phyloP scores from a whole-genome alignment of 2,329 filamentous ascomycete genomes.

The Fusarium globosum region DNA sequence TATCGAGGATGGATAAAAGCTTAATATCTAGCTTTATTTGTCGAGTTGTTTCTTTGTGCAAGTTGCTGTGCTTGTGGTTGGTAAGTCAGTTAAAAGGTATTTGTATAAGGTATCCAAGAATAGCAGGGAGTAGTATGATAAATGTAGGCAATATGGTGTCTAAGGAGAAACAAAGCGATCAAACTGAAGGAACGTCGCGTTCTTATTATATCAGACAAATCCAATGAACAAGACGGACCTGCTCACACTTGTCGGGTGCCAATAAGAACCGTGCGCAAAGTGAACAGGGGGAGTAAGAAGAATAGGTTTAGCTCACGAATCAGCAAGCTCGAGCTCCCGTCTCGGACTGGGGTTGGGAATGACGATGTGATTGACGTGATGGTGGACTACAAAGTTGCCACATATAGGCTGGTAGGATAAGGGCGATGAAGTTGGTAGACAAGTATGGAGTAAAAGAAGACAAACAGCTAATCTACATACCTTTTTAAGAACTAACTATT shows the following conservation, averaged over 20 bases:
- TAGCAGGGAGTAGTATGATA: neutral
- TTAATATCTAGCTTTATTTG: neutral
- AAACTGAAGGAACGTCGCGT: neutral
- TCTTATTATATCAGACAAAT: slow-evolving; percentile 16
- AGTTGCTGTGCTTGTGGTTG: slow-evolving; percentile 5
- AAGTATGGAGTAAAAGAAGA: neutral
- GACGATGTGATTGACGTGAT: slow-evolving; percentile 43
- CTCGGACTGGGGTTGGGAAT: slow-evolving; percentile 37
- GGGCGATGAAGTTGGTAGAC: slow-evolving; percentile 1
- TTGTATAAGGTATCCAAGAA: neutral
- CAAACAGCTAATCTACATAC: neutral
- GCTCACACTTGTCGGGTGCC: slow-evolving; percentile 30
- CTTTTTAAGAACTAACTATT: slow-evolving; percentile 15
- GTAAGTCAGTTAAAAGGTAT: slow-evolving; percentile 14
- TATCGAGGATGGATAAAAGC: neutral
- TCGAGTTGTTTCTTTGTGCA: slow-evolving; percentile 14
- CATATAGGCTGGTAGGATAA: neutral
- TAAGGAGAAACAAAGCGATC: slow-evolving; percentile 1
- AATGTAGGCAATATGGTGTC: neutral
- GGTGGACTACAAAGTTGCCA: slow-evolving; percentile 32
- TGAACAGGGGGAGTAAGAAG: slow-evolving; percentile 24
- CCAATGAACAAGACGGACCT: slow-evolving; percentile 5
- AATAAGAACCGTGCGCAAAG: slow-evolving; percentile 35
- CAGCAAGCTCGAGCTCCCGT: slow-evolving; percentile 32
- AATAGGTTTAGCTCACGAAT: slow-evolving; percentile 32